phyloP scores from a whole-genome alignment of 2,329 filamentous ascomycete genomes.

The Hypoxylon sp. region DNA sequence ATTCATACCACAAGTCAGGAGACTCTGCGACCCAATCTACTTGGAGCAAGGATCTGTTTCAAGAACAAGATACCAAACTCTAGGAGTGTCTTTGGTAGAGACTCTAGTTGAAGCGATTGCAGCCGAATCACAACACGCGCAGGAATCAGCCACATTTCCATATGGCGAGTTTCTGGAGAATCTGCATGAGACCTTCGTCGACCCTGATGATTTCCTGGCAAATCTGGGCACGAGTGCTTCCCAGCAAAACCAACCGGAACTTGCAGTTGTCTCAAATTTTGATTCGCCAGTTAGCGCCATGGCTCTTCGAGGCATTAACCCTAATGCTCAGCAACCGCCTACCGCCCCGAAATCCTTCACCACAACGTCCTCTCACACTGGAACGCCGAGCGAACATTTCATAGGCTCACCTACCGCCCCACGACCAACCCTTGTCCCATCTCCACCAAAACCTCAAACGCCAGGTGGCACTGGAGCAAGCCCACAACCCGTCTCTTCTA shows the following conservation, averaged over 20 bases:
- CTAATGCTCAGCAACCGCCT: slow-evolving; percentile 30
- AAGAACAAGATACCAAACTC: slow-evolving; percentile 61
- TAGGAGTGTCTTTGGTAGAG: slow-evolving; percentile 60
- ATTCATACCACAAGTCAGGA: slow-evolving; percentile 60
- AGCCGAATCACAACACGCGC: slow-evolving; percentile 42
- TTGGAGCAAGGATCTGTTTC: slow-evolving; percentile 52
- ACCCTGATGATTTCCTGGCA: slow-evolving; percentile 33
- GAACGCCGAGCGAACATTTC: slow-evolving; percentile 44
- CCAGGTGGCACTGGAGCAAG: slow-evolving; percentile 33
- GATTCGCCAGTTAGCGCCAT: slow-evolving; percentile 35
- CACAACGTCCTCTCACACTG: slow-evolving; percentile 28
- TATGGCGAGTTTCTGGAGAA: slow-evolving; percentile 48
- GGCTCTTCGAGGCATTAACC: slow-evolving; percentile 32
- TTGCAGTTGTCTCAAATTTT: slow-evolving; percentile 31
- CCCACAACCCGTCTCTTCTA: slow-evolving; percentile 41
- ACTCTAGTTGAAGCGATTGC: slow-evolving; percentile 55
- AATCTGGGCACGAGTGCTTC: slow-evolving; percentile 28
- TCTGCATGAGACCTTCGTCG: slow-evolving; percentile 42
- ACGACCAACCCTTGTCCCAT: slow-evolving; percentile 27
- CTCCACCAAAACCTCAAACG: slow-evolving; percentile 39
- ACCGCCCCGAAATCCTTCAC: slow-evolving; percentile 32
- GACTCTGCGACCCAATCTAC: slow-evolving; percentile 63
- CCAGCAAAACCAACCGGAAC: slow-evolving; percentile 38
- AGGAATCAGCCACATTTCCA: slow-evolving; percentile 38
- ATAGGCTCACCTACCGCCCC: slow-evolving; percentile 41